A percentile compares a stretch with the other conserved stretches of the same genome.
Conservation (phyloP, 345 rosid genomes). For the Eucalyptus pauciflora region DNA sequence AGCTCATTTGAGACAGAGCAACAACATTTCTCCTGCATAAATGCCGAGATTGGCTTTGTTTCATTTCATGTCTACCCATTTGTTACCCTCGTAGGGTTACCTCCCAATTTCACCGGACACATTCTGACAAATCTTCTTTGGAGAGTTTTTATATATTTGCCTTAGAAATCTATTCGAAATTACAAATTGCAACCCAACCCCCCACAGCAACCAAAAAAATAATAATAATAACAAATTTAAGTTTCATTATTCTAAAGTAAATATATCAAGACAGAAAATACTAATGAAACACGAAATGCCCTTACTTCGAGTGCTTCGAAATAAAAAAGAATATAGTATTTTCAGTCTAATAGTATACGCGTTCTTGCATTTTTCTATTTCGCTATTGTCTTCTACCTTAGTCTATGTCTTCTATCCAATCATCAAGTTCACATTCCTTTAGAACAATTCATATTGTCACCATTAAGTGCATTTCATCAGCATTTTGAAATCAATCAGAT, state of each 20-base stretch:
- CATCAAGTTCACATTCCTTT: background rate
- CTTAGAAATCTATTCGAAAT: background rate
- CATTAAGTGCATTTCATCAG: background rate
- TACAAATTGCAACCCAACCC: background rate
- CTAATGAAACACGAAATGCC: background rate
- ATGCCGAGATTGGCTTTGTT: too few species aligned
- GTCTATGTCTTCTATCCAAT: background rate
- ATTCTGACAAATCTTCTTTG: background rate
- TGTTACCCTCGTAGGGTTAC: background rate
- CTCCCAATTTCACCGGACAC: background rate
- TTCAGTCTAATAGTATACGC: background rate
- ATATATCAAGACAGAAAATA: background rate
- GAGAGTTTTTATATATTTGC: background rate
- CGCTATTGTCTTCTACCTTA: background rate
- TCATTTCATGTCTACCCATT: too few species aligned
- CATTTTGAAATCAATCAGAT: background rate
- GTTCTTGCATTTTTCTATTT: background rate
- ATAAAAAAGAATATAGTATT: background rate
- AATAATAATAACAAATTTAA: background rate
- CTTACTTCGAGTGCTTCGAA: background rate
- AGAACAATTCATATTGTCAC: background rate
- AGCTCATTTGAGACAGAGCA: too few species aligned
- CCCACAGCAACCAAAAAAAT: accelerated
- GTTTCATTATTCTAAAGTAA: background rate
- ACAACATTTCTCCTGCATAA: too few species aligned